Percentiles rank a stretch among this genome's conserved stretches.
Conservation (phyloP, 1,284 basidiomycete species). For the Filobasidium uniguttulatum region DNA sequence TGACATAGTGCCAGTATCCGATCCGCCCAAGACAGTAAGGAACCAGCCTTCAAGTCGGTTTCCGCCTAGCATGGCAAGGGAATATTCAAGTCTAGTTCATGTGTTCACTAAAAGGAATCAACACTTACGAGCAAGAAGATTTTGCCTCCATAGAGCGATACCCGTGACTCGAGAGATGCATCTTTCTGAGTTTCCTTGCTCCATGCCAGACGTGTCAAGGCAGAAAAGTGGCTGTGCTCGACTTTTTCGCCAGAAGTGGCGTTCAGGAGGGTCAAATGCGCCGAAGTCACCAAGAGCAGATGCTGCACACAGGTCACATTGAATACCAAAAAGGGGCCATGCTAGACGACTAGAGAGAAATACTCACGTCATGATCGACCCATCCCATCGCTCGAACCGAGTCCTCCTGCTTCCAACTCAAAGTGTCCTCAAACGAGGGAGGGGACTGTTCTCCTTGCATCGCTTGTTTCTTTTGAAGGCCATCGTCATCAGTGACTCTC, state of each 20-base stretch:
- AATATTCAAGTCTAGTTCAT: not conserved
- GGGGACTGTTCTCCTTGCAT: too few relatives aligned
- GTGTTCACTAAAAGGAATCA: not conserved
- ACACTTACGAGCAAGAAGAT: constrained; percentile 69
- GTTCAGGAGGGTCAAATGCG: constrained; percentile 6
- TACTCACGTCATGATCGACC: constrained; percentile 38
- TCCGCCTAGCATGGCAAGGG: constrained; percentile 25
- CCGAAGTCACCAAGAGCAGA: constrained; percentile 7
- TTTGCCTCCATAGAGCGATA: constrained; percentile 67
- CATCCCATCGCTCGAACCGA: constrained; percentile 38
- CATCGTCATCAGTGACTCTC: not conserved
- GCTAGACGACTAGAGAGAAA: too few relatives aligned
- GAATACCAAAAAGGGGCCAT: constrained; percentile 27
- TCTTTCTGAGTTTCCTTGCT: not conserved
- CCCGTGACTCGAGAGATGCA: not conserved
- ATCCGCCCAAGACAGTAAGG: constrained; percentile 89
- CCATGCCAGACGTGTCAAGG: constrained; percentile 6
- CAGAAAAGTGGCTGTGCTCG: constrained; percentile 6
- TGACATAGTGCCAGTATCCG: constrained; percentile 72
- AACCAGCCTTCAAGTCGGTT: constrained; percentile 60
- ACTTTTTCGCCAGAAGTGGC: constrained; percentile 3
- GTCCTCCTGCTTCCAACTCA: constrained; percentile 26
- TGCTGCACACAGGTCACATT: not conserved
- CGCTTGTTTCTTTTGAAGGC: not conserved
- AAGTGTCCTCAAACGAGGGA: not conserved